Base-by-base conservation (phyloP, 2,329 filamentous ascomycete genomes). In the Mycocentrospora acerina region DNA sequence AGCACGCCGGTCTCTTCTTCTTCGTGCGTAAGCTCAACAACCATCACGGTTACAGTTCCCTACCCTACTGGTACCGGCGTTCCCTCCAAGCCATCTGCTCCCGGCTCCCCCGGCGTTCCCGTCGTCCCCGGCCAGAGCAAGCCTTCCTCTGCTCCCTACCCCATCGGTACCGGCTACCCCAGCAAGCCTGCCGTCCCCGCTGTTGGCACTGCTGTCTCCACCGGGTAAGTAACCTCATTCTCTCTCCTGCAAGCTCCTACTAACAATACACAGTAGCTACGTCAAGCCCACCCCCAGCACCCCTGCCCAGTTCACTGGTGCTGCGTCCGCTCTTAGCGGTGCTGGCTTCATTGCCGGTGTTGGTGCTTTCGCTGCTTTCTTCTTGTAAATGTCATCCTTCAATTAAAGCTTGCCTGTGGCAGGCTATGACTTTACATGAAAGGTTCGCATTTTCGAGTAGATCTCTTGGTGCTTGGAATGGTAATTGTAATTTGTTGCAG, bases 21-120 rank as follows among this genome's bases (percentile, higher is more conserved):
- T 33, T 49, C 50, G 40, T 72, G 70, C 44, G 59, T 63, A 32
- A 64, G 69, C 56, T 71, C 67, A 55, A 58, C 60, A 41, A 74
- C 72, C 47, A 59, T 67, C 48, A 62, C 67, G 40, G 59, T 72
- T 47, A 74, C 71, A 29, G 53, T 74, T 46, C 62, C 60, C 17
- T 55, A 59, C 57, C 61, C 63, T 42, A 70, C 68, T 31, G 64
- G 25, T 51, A 49, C 42, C 12, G 42, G 42, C 47, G 19, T 35
- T 14, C 53, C 52, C 27, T 42, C 48, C 24, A 47, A 46, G 44
- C 51, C 54, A 26, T 47, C 48, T 40, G 48, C 37, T 29, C 48
- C 51, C 41, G 55, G 48, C 36, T 40, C 35, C 32, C 35, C 44
- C 42, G 34, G 19, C 19, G 19, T 22, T 22, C 19, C 19, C 19